phyloP scores from a whole-genome alignment of 2,329 filamentous ascomycete genomes.

The Dendryphion nanum region DNA sequence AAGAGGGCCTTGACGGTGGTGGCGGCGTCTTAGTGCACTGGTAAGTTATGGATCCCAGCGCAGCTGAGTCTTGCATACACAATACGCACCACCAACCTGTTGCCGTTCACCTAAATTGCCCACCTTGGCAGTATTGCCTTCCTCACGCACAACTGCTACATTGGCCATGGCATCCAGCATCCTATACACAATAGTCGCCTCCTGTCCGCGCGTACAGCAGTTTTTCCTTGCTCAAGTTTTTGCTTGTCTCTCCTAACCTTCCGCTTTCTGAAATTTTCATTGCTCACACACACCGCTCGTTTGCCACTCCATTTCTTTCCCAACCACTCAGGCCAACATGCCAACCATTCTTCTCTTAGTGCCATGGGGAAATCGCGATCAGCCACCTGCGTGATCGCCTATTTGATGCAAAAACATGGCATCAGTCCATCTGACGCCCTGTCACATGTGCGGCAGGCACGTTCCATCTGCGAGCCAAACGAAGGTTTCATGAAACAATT shows the following conservation, averaged over 20 bases:
- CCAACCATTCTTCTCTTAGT: constrained; percentile 51
- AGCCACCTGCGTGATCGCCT: constrained; percentile 79
- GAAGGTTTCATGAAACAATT: constrained; percentile 88
- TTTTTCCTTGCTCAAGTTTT: neutral
- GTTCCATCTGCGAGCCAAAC: constrained; percentile 85
- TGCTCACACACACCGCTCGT: constrained; percentile 33
- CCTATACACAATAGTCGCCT: constrained; percentile 5
- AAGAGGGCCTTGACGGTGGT: constrained; percentile 64
- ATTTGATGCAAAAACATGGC: constrained; percentile 64
- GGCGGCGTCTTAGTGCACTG: constrained; percentile 69
- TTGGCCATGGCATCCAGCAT: constrained; percentile 4
- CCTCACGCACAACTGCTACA: constrained; percentile 14
- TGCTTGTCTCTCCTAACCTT: constrained; percentile 11
- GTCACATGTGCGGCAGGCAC: constrained; percentile 64
- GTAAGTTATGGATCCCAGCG: constrained; percentile 50
- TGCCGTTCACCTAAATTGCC: constrained; percentile 25
- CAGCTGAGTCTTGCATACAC: constrained; percentile 34
- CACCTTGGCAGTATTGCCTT: constrained; percentile 35
- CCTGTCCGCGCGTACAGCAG: constrained; percentile 22
- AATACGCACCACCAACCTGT: constrained; percentile 18
- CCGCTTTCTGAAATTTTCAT: constrained; percentile 15
- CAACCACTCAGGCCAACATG: constrained; percentile 30
- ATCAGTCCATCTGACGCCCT: constrained; percentile 64
- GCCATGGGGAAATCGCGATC: constrained; percentile 96
- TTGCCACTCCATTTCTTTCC: constrained; percentile 28